Conservation (phyloP, 2,329 filamentous ascomycete genomes). For the Fusarium kyushuense region DNA sequence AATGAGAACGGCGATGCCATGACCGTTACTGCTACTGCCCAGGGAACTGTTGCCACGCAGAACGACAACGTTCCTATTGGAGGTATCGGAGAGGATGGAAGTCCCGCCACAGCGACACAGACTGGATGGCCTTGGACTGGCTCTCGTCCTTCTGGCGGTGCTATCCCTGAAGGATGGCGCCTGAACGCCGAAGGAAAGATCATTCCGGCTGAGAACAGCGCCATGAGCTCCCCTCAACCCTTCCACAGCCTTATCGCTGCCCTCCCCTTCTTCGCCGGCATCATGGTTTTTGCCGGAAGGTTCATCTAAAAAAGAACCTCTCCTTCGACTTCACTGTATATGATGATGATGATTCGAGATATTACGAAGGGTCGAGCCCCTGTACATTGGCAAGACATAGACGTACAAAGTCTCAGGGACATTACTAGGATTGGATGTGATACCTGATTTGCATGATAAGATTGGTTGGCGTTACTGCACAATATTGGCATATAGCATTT, state of each 20-base stretch:
- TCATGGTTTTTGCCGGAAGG: conserved; percentile 43
- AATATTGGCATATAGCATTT: conserved; percentile 16
- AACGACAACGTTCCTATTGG: conserved; percentile 77
- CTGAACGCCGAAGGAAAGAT: conserved; percentile 84
- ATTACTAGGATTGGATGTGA: conserved; percentile 14
- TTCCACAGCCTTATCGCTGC: conserved; percentile 44
- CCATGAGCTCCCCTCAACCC: conserved; percentile 53
- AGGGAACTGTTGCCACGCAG: conserved; percentile 72
- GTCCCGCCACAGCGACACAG: conserved; percentile 64
- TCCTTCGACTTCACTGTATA: conserved; percentile 18
- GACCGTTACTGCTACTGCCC: conserved; percentile 67
- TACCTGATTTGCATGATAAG: conserved; percentile 17
- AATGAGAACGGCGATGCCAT: conserved; percentile 67
- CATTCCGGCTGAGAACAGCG: conserved; percentile 68
- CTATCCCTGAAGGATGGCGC: conserved; percentile 83
- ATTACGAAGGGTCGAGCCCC: conserved; percentile 3
- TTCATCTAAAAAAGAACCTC: conserved; percentile 33
- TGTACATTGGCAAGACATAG: conserved; percentile 1
- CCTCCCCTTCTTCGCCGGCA: conserved; percentile 46
- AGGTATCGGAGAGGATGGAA: conserved; percentile 71
- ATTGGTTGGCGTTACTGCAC: conserved; percentile 27
- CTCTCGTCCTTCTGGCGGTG: conserved; percentile 63
- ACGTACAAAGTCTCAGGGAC: conserved; percentile 4
- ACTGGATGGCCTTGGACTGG: conserved; percentile 77
- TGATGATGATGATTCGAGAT: conserved; percentile 11